Evolutionary conservation across 768 basidiomycete genomes (phyloP).

Genomic region (Rhizopogon vulgaris): DNA sequence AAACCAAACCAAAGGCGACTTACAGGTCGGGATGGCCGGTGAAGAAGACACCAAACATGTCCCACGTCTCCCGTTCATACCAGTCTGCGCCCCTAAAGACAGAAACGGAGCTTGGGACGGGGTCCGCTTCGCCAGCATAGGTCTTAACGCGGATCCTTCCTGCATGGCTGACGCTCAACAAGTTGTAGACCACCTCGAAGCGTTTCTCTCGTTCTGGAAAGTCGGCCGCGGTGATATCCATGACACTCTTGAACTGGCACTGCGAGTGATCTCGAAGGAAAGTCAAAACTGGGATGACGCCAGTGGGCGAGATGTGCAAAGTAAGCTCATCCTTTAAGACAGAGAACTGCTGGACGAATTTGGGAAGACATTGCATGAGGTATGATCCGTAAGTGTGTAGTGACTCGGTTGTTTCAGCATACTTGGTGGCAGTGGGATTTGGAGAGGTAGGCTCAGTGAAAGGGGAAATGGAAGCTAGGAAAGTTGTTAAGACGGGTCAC

Average conservation of each 20-base stretch:
- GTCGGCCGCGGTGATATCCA: constrained; percentile 95
- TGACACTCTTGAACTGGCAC: constrained; percentile 86
- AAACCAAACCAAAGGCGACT: constrained; percentile 25
- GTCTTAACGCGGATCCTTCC: constrained; percentile 95
- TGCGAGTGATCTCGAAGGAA: constrained; percentile 95
- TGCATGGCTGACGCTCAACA: constrained; percentile 73
- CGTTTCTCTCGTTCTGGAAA: constrained; percentile 89
- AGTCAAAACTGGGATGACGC: constrained; percentile 75
- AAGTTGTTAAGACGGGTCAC: constrained; percentile 7
- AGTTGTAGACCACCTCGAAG: constrained; percentile 96
- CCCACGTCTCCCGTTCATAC: constrained; percentile 99
- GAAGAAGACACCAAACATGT: constrained; percentile 96
- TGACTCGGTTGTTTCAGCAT: constrained; percentile 66
- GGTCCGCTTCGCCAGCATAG: constrained; percentile 88
- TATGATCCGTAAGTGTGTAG: constrained; percentile 93
- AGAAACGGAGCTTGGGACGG: constrained; percentile 76
- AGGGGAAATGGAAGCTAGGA: constrained; percentile 61
- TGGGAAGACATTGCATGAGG: constrained; percentile 87
- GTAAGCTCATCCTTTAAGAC: constrained; percentile 94
- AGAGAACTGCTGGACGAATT: constrained; percentile 97
- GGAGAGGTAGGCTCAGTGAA: constrained; percentile 88
- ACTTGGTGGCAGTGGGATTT: constrained; percentile 71
- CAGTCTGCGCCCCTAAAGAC: constrained; percentile 93
- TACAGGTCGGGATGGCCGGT: constrained; percentile 93
- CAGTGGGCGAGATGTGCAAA: constrained; percentile 79